These are phyloP conservation scores for Talaromyces rugulosus DNA, from an alignment of 2,329 filamentous ascomycete species.

Conservation along the genomic window DNA sequence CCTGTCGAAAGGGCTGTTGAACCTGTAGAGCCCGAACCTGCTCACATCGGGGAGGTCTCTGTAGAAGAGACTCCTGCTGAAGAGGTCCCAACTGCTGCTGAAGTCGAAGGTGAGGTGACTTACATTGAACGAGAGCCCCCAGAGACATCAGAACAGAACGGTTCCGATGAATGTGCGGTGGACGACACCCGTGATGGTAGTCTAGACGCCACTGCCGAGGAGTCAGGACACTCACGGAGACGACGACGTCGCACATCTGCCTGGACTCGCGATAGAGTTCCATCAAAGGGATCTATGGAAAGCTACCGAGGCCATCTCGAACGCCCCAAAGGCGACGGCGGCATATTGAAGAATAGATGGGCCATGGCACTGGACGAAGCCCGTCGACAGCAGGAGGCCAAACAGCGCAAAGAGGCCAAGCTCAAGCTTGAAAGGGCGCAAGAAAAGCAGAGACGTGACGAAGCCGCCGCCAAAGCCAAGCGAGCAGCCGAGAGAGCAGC, in stretches of 20 bases:
- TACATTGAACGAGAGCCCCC: constrained; percentile 10
- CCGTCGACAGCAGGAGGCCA: constrained; percentile 29
- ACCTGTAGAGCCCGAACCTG: constrained; percentile 3
- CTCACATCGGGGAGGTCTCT: constrained; percentile 14
- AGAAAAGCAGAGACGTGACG: constrained; percentile 15
- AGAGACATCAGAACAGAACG: constrained; percentile 1
- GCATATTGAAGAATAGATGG: constrained; percentile 31
- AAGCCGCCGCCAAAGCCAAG: constrained; percentile 9
- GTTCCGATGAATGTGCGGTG: constrained; percentile 10
- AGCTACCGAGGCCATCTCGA: constrained; percentile 17
- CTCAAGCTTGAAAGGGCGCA: constrained; percentile 19
- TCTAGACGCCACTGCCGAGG: constrained; percentile 5
- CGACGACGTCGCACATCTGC: constrained; percentile 27
- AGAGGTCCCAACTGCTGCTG: constrained; percentile 8
- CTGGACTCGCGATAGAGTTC: constrained; percentile 28
- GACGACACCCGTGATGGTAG: constrained; percentile 13
- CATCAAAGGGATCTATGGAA: constrained; percentile 31
- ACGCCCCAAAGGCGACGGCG: constrained; percentile 30
- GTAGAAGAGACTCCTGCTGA: constrained; percentile 14
- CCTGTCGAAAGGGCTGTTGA: constrained; percentile 1
- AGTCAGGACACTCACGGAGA: constrained; percentile 20
- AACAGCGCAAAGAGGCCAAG: constrained; percentile 31
- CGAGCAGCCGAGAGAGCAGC: constrained; percentile 10
- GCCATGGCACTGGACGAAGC: constrained; percentile 32
- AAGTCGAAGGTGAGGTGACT: constrained; percentile 8